Evolutionary conservation across 164 flowering plant genomes (phyloP), one percentile per base, ranked within the genome.

Genomic region (Chimonanthus praecox): DNA sequence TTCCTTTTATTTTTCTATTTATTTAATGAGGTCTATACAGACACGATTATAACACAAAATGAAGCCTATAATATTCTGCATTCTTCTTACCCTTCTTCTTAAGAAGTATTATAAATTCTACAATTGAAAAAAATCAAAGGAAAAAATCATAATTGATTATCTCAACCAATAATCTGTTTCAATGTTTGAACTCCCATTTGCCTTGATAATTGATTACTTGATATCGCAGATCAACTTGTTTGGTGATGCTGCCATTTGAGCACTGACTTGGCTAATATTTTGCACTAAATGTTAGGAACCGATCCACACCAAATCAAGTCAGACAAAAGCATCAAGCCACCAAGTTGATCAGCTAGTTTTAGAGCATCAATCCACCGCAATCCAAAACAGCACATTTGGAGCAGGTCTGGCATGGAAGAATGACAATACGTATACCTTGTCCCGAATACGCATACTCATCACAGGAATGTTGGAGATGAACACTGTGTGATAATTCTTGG

Each of bases 371-470:
- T 64, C 10, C 43, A 44, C 67, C 20, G 7, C 9, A 62, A 62
- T n/a, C 18, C 2, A 8, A n/a, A 62, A 5, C 33, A 62, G 65
- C 45, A 63, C 45, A 63, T 33, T 58, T 58, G 16, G 10, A 63
- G 21, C 66, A 63, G 66, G 33, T 44, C 20, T 63, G 21, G 20
- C 5, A 46, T 11, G 5, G 20, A 15, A 47, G 44, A 48, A 49
- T 45, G 49, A 18, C 61, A 49, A 15, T 2, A 33, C 33, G 4
- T 33, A 47, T 89, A 92, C 99, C 99, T 92, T 95, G 80, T 95
- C 99, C 58, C 97, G 88, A 21, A 93, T 92, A 47, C 90, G 89
- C 98, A 93, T 95, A 66, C 99, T 95, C 99, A 95, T 93, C 63
- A 73, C 71, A 49, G 99, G 99, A 80, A 95, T 89, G 73, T 84